A percentile compares a stretch with the other conserved stretches of the same genome.
Evolutionary conservation across 1,284 basidiomycete species (phyloP).

Genomic region (Ceraceosorus guamensis): DNA sequence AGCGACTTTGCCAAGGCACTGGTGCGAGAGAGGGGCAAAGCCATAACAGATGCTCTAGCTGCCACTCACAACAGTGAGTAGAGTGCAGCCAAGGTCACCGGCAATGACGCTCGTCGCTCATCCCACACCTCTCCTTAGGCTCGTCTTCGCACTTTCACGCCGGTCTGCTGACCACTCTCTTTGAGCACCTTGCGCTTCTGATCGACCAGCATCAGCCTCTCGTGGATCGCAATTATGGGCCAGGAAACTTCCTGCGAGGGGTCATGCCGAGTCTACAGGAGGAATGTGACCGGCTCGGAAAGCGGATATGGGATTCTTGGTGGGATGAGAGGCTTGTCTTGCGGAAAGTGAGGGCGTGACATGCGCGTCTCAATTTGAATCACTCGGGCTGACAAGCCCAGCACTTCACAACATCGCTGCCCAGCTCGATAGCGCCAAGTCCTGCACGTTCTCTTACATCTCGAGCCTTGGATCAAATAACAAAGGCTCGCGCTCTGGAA

Average conservation of each 20-base stretch:
- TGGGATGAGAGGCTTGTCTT: constrained; percentile 56
- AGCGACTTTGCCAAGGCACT: constrained; percentile 85
- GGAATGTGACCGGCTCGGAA: constrained; percentile 78
- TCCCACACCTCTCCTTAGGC: not conserved
- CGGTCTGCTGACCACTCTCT: constrained; percentile 62
- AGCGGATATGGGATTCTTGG: constrained; percentile 73
- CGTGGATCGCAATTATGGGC: constrained; percentile 90
- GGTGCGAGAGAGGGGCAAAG: constrained; percentile 52
- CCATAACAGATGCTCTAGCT: constrained; percentile 19
- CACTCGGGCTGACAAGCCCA: not conserved
- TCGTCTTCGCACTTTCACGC: constrained; percentile 10
- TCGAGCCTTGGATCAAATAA: constrained; percentile 1
- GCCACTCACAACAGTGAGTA: constrained; percentile 13
- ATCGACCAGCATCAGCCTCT: constrained; percentile 95
- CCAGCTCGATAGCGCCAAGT: constrained; percentile 11
- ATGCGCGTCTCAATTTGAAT: constrained; percentile 13
- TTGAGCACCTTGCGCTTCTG: constrained; percentile 90
- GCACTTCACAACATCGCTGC: not conserved
- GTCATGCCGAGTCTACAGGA: constrained; percentile 68
- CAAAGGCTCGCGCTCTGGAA: not conserved
- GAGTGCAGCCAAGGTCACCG: not conserved
- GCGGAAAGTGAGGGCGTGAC: constrained; percentile 53
- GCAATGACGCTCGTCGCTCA: not conserved
- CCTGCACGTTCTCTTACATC: constrained; percentile 9
- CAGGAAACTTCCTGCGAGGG: constrained; percentile 33